phyloP scores from a whole-genome alignment of 2,329 filamentous ascomycete species.

The Curvularia sp. region DNA sequence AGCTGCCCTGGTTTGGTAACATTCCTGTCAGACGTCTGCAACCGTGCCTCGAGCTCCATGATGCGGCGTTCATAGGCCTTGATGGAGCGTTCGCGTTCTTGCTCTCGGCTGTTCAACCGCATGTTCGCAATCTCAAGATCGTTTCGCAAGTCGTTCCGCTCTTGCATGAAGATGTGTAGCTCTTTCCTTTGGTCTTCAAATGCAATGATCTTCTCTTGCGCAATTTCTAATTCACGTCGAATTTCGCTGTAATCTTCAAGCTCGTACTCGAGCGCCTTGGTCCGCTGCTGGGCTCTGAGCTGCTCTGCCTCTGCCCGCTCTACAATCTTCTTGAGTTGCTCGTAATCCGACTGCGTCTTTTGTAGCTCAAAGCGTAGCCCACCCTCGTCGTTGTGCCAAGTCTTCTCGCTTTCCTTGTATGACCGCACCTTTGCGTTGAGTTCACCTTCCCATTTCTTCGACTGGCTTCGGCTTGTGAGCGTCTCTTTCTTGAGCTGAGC shows the following conservation, averaged over 20 bases:
- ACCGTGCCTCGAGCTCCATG: constrained; percentile 53
- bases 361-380: constrained; percentile 66
- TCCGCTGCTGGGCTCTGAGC: constrained; percentile 58
- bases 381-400: constrained; percentile 66
- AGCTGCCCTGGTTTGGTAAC: constrained; percentile 44
- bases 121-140: constrained; percentile 66
- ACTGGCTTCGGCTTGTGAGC: constrained; percentile 73
- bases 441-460: constrained; percentile 80
- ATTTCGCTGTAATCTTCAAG: constrained; percentile 64
- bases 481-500: constrained; percentile 74
- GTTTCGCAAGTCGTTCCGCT: constrained; percentile 65
- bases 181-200: constrained; percentile 45
- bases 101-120: constrained; percentile 62
- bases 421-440: constrained; percentile 70
- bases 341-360: constrained; percentile 65
- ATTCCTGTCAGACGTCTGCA: constrained; percentile 37
- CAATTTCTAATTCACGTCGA: constrained; percentile 41
- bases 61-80: constrained; percentile 59
- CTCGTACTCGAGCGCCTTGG: constrained; percentile 66
- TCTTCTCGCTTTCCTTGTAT: constrained; percentile 74
- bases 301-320: constrained; percentile 74
- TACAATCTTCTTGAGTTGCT: constrained; percentile 70
- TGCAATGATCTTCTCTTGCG: constrained; percentile 43
- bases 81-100: constrained; percentile 58
- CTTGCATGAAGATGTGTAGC: constrained; percentile 63